Evolutionary conservation across 352 stramenopile genomes (phyloP).

Genomic region (Pythium guiyangense): DNA sequence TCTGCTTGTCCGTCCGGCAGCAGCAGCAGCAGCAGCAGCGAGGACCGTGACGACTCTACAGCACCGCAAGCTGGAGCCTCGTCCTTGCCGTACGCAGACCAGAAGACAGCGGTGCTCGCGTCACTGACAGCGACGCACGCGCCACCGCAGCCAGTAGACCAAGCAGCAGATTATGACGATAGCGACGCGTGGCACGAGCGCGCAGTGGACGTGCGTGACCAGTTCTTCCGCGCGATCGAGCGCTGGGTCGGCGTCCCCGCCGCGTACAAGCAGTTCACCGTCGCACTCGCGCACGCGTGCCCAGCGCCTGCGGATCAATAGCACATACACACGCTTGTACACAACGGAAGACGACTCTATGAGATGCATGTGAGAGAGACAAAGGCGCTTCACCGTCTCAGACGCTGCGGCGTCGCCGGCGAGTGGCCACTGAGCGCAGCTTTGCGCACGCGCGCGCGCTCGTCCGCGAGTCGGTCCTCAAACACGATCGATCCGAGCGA

Average conservation of each 20-base stretch:
- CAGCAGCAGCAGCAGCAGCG: too few relatives aligned
- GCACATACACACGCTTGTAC: too few relatives aligned
- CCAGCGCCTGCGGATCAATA: too few relatives aligned
- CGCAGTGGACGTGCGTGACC: not conserved
- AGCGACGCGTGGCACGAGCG: not conserved
- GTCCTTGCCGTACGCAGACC: slow-evolving; percentile 26
- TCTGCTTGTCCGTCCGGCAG: too few relatives aligned
- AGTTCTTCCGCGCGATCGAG: slow-evolving; percentile 15
- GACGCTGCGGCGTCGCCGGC: too few relatives aligned
- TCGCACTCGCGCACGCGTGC: too few relatives aligned
- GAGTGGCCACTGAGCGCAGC: too few relatives aligned
- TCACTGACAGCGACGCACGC: slow-evolving; percentile 1
- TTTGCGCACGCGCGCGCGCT: slow-evolving; percentile 29
- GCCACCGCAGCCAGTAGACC: not conserved
- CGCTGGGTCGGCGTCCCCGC: slow-evolving; percentile 30
- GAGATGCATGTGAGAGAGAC: too few relatives aligned
- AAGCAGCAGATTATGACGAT: not conserved
- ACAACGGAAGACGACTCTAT: too few relatives aligned
- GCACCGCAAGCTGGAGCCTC: too few relatives aligned
- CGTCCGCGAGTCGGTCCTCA: slow-evolving; percentile 34
- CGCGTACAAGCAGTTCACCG: slow-evolving; percentile 37
- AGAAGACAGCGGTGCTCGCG: slow-evolving; percentile 26
- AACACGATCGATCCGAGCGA: slow-evolving; percentile 60
- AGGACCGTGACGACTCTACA: too few relatives aligned
- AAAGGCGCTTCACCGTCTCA: too few relatives aligned